A percentile compares a stretch with the other conserved stretches of the same genome.
phyloP scores from a whole-genome alignment of 2,329 filamentous ascomycete species.

The Hymenoscyphus salicellus region DNA sequence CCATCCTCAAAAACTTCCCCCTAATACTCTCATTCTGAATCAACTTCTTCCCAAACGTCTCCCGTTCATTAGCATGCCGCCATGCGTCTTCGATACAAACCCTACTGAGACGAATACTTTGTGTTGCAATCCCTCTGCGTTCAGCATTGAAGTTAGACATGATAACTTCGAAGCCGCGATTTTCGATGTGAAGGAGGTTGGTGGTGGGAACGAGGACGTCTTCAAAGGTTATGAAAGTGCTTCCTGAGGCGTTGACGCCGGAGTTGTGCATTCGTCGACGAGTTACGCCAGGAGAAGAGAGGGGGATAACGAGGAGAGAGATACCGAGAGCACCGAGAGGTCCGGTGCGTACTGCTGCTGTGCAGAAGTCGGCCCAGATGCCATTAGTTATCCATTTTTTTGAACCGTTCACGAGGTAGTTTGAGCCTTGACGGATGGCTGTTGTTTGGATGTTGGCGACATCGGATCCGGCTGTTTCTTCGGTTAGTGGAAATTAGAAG shows the following conservation, averaged over 20 bases:
- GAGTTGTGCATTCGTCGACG: slow-evolving; percentile 59
- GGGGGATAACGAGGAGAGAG: slow-evolving; percentile 56
- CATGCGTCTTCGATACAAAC: slow-evolving; percentile 53
- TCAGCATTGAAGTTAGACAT: slow-evolving; percentile 62
- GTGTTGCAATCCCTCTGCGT: slow-evolving; percentile 55
- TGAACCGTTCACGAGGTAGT: slow-evolving; percentile 62
- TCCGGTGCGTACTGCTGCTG: slow-evolving; percentile 60
- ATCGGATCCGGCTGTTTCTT: slow-evolving; percentile 53
- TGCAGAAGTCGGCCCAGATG: slow-evolving; percentile 59
- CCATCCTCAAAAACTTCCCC: slow-evolving; percentile 58
- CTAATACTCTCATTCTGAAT: slow-evolving; percentile 58
- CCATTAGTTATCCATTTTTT: slow-evolving; percentile 69
- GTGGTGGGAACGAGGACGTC: slow-evolving; percentile 52
- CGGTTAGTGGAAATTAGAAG: background rate
- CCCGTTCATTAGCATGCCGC: slow-evolving; percentile 48
- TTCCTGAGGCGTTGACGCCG: slow-evolving; percentile 61
- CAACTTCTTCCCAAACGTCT: slow-evolving; percentile 58
- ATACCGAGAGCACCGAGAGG: slow-evolving; percentile 52
- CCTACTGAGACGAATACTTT: slow-evolving; percentile 55
- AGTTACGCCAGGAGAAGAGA: slow-evolving; percentile 48
- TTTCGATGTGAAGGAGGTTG: slow-evolving; percentile 53
- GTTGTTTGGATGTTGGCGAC: slow-evolving; percentile 62
- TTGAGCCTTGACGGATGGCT: slow-evolving; percentile 48
- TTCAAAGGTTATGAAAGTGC: slow-evolving; percentile 55
- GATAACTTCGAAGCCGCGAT: slow-evolving; percentile 54